phyloP scores from a whole-genome alignment of 768 basidiomycete genomes.

The Fibroporia radiculosa region DNA sequence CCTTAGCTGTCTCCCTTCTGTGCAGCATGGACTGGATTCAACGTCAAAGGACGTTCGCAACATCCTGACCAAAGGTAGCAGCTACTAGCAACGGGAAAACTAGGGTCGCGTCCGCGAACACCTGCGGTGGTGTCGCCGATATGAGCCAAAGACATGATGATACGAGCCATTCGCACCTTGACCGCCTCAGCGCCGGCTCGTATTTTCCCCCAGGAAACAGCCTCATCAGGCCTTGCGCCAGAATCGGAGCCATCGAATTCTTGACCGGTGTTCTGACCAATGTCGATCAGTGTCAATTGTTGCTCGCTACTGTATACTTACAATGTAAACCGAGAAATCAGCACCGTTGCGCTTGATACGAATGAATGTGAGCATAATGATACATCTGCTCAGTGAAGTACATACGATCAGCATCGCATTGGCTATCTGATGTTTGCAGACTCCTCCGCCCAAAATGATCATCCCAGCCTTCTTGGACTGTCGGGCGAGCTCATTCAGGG shows the following conservation, averaged over 20 bases:
- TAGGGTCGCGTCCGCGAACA: constrained; percentile 94
- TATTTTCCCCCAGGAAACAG: constrained; percentile 98
- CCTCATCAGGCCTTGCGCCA: constrained; percentile 94
- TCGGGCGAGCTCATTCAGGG: constrained; percentile 83
- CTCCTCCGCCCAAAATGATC: constrained; percentile 96
- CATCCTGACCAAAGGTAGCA: constrained; percentile 68
- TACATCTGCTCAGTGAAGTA: neutral
- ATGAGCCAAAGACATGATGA: neutral
- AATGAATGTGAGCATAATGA: constrained; percentile 3
- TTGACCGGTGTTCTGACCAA: constrained; percentile 95
- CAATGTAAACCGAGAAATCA: constrained; percentile 94
- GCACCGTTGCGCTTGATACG: constrained; percentile 84
- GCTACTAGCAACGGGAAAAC: constrained; percentile 95
- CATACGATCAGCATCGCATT: constrained; percentile 92
- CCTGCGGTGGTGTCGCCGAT: constrained; percentile 25
- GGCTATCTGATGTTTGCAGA: constrained; percentile 99
- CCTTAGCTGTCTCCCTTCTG: no score
- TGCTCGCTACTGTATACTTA: constrained; percentile 29
- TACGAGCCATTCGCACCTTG: constrained; percentile 42
- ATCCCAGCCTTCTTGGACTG: constrained; percentile 92
- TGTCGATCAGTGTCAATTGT: no score
- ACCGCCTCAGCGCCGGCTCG: constrained; percentile 76
- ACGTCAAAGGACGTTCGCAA: no score
- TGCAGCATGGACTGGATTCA: no score
- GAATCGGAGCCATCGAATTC: constrained; percentile 99